Percentiles rank a stretch among this genome's conserved stretches.
Conservation (phyloP, 176 grass and related monocot genomes). For the Leersia perrieri region DNA sequence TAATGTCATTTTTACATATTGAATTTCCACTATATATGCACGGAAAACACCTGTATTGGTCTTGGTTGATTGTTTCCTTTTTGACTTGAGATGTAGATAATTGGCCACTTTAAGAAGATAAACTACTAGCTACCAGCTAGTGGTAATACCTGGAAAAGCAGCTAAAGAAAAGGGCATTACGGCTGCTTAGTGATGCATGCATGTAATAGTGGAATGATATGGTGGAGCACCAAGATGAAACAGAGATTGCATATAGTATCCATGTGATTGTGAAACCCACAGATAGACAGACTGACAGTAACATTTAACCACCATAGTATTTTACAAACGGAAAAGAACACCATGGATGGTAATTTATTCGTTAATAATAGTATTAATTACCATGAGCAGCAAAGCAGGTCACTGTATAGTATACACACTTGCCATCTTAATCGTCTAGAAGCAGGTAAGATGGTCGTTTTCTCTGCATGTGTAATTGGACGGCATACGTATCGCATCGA, state of each 20-base stretch:
- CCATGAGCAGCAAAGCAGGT: background rate
- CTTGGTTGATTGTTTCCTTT: background rate
- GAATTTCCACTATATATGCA: no score
- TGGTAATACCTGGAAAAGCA: background rate
- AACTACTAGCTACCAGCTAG: background rate
- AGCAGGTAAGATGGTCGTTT: background rate
- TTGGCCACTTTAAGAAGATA: background rate
- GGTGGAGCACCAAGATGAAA: background rate
- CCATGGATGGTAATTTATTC: no score
- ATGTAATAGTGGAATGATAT: background rate
- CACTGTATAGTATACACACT: background rate
- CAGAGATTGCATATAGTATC: background rate
- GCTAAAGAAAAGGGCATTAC: background rate
- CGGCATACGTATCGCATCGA: background rate
- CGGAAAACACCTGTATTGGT: background rate
- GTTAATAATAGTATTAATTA: background rate
- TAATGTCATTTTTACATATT: no score
- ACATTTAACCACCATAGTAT: background rate
- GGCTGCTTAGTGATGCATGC: background rate
- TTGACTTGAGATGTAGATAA: background rate
- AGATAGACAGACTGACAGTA: background rate
- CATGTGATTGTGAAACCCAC: background rate
- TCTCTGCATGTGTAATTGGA: background rate
- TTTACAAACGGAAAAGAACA: background rate
- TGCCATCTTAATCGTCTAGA: background rate